Evolutionary conservation across 192 early-diverging fungal species (phyloP), one percentile per base, ranked within the genome.

Genomic region (Podila minutissima): DNA sequence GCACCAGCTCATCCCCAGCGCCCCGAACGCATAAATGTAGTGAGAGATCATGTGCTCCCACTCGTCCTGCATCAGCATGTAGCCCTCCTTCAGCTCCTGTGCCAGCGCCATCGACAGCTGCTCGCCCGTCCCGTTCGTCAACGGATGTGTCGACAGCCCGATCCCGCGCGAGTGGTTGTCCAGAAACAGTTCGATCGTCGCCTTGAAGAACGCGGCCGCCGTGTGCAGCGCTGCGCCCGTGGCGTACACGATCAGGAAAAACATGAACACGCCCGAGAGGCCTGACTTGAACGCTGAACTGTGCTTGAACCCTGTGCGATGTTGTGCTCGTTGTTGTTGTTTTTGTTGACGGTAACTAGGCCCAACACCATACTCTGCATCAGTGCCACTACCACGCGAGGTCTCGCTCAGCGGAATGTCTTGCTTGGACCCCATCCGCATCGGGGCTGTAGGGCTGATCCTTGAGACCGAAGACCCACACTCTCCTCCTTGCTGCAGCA

Each of bases 11-110:
- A 88, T 88, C n/a, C 82, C 74, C 65, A 86, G 58, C 0, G 82
- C 87, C 11, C 87, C 87, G 10, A 83, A 72, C 5, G 87, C 87
- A 70, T 88, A 88, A 82, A 88, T 82, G 31, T 88, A 88, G 71
- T 88, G 87, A 2, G 83, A 86, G 59, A 86, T 71, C 8, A 62
- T 75, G 50, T 88, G 87, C 38, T 88, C 87, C 85, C 83, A 88
- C n/a, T 74, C 66, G 58, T 86, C 82, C 37, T 83, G 75, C 66
- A 88, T 88, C 31, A 86, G 63, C 35, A 82, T 46, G n/a, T 88
- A 88, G 12, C 86, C 86, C 15, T 84, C 62, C 31, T 73, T 81
- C 17, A 81, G 17, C 53, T 81, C 58, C 48, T 32, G 5, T 0
- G 77, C 77, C 66, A 81, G 22, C 1, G 28, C 71, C 29, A 73